Evolutionary conservation across 208 protist species (phyloP), one percentile per base, ranked within the genome.

Genomic region (Naegleria gruberi): DNA sequence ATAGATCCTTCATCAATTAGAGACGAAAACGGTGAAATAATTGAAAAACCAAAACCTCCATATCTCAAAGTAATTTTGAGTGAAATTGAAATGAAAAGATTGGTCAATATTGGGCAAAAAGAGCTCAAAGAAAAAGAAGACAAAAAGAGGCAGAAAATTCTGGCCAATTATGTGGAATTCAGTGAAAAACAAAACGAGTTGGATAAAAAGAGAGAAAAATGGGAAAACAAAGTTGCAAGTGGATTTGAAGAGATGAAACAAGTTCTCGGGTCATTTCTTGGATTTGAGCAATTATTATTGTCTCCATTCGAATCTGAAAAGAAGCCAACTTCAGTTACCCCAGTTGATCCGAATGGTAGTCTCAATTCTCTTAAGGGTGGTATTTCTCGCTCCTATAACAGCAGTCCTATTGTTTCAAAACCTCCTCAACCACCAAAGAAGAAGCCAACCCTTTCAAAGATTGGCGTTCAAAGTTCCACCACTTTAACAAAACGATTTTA

Each of bases 1-100:
- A 17, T 55, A 1, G 43, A 55, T 42, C 23, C 41, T 55, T 15
- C 12, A 0, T 55, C 41, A 5, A 41, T 87, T 40, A 51, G 8
- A 40, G 83, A 87, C 34, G 83, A 87, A 41, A 87, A 87, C 5
- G 83, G 83, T 34, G 34, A 87, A 41, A n/a, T 87, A 55, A 87
- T 87, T 23, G 34, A 45, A 17, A 84, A 84, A 30, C 81, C 81
- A 3, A 45, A 45, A 17, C 81, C 34, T 45, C 81, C 81, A 4
- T 46, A 40, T n/a, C 30, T 84, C 0, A 84, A 84, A 45, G 42
- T 84, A 23, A 26, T 84, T 40, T 34, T 84, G 2, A 45, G 41
- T 30, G 81, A 84, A 45, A n/a, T 84, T 0, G 81, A 84, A 34
- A 84, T 84, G 81, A 84, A 84, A 43, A 23, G 15, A 84, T 46